A percentile compares a stretch with the other conserved stretches of the same genome.
These are phyloP conservation scores for Pisolithus marmoratus DNA, from an alignment of 768 basidiomycete species.

Conservation along the genomic window DNA sequence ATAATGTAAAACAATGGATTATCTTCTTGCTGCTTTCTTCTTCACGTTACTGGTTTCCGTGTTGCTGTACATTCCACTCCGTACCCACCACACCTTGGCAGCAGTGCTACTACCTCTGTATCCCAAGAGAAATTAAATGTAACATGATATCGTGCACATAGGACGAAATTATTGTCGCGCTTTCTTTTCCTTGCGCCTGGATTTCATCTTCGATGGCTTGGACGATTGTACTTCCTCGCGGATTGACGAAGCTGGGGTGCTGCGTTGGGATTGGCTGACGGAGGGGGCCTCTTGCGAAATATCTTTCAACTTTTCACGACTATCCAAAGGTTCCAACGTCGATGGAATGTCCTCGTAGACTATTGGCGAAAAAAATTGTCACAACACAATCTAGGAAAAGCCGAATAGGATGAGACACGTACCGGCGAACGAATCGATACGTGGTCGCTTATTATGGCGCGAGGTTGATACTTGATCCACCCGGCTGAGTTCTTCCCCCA, in stretches of 20 bases:
- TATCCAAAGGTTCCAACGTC: not conserved
- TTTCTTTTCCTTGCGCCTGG: slow-evolving; percentile 30
- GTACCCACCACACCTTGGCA: slow-evolving; percentile 7
- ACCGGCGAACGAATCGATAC: slow-evolving; percentile 68
- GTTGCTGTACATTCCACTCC: slow-evolving; percentile 9
- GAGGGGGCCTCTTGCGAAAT: not conserved
- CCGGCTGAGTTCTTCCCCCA: slow-evolving; percentile 13
- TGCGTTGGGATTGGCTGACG: slow-evolving; percentile 10
- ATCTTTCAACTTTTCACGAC: slow-evolving; percentile 9
- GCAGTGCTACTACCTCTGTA: slow-evolving; percentile 10
- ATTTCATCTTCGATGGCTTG: slow-evolving; percentile 27
- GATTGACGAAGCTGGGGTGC: slow-evolving; percentile 13
- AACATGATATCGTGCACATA: slow-evolving; percentile 2
- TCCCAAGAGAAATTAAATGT: slow-evolving; percentile 11
- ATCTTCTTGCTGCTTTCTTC: slow-evolving; percentile 21
- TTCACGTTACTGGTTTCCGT: slow-evolving; percentile 7
- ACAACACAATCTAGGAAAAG: not conserved
- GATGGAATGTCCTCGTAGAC: slow-evolving; percentile 26
- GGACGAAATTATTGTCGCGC: not conserved
- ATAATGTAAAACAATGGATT: slow-evolving; percentile 50
- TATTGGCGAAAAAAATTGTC: slow-evolving; percentile 8
- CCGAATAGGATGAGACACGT: not conserved
- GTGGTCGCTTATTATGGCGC: slow-evolving; percentile 45
- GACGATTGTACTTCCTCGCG: slow-evolving; percentile 19
- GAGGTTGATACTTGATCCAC: slow-evolving; percentile 10